Evolutionary conservation across 371 early-diverging fungal species (phyloP).

Genomic region (Blakeslea trispora): DNA sequence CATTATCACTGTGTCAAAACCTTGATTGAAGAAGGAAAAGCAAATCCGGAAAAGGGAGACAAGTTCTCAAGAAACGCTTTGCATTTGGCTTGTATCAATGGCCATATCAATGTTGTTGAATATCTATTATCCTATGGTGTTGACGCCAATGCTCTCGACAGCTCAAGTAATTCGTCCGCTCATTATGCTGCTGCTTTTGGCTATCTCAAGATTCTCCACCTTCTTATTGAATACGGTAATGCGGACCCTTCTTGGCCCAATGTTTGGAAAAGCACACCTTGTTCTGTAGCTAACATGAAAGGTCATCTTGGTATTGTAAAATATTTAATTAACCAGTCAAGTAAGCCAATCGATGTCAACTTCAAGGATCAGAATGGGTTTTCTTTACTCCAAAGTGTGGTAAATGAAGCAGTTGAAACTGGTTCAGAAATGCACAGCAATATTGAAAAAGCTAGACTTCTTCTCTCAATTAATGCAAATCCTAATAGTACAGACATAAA

Average conservation of each 20-base stretch:
- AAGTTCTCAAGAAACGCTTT: constrained; percentile 52
- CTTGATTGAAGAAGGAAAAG: constrained; percentile 49
- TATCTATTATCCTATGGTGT: constrained; percentile 49
- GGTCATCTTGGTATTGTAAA: constrained; percentile 54
- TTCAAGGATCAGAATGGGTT: constrained; percentile 52
- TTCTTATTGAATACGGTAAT: constrained; percentile 46
- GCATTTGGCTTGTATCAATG: constrained; percentile 55
- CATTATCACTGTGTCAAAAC: constrained; percentile 49
- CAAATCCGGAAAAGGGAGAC: constrained; percentile 46
- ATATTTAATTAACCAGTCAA: constrained; percentile 44
- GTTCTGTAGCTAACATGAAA: constrained; percentile 61
- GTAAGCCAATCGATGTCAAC: constrained; percentile 41
- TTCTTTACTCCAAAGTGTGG: constrained; percentile 52
- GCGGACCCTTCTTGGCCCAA: constrained; percentile 50
- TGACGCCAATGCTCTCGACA: constrained; percentile 50
- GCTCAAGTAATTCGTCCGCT: constrained; percentile 50
- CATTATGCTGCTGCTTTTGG: constrained; percentile 68
- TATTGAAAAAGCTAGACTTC: constrained; percentile 32
- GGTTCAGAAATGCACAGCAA: constrained; percentile 38
- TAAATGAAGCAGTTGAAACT: constrained; percentile 20
- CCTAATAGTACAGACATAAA: constrained; percentile 42
- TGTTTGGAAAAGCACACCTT: constrained; percentile 59
- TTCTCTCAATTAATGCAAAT: constrained; percentile 48
- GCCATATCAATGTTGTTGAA: constrained; percentile 44
- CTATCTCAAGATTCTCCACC: constrained; percentile 38